Conservation (phyloP, 129 eudicot species). For the Centrapalus pauciflorus region DNA sequence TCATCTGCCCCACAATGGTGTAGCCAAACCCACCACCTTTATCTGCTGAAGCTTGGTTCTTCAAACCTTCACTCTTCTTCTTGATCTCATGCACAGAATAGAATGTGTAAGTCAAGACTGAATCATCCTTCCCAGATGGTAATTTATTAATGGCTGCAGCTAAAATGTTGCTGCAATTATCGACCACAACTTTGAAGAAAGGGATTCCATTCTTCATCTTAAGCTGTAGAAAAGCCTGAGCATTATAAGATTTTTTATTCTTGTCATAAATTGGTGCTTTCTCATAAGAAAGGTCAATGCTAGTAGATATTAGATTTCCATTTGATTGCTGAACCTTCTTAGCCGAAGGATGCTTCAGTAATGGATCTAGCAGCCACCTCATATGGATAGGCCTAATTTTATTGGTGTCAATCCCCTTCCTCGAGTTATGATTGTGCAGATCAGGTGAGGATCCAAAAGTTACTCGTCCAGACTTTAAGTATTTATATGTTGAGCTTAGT, state of each 20-base stretch:
- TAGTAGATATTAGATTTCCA: slow-evolving; percentile 10
- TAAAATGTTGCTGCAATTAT: slow-evolving; percentile 42
- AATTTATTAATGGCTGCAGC: slow-evolving; percentile 48
- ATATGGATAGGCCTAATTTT: slow-evolving; percentile 51
- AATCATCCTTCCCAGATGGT: slow-evolving; percentile 52
- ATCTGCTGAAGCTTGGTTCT: slow-evolving; percentile 43
- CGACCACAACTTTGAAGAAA: slow-evolving; percentile 51
- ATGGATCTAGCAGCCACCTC: slow-evolving; percentile 59
- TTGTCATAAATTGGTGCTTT: slow-evolving; percentile 7
- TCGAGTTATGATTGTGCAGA: slow-evolving; percentile 14
- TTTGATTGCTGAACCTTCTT: slow-evolving; percentile 24
- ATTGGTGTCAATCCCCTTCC: slow-evolving; percentile 23
- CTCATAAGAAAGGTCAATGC: no score
- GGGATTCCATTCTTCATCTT: slow-evolving; percentile 58
- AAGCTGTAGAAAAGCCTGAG: slow-evolving; percentile 68
- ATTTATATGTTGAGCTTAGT: slow-evolving; percentile 29
- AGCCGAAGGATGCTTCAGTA: slow-evolving; percentile 35
- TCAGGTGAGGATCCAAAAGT: slow-evolving; percentile 20
- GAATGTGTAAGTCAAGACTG: slow-evolving; percentile 53
- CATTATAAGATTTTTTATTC: slow-evolving; percentile 17
- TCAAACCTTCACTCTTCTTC: slow-evolving; percentile 54
- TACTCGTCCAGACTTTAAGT: slow-evolving; percentile 43
- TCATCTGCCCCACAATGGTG: slow-evolving; percentile 64
- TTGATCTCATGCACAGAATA: slow-evolving; percentile 52
- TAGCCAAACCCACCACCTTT: slow-evolving; percentile 39